These are phyloP conservation scores for Ramichloridium luteum DNA, from an alignment of 2,329 filamentous ascomycete species.

Conservation along the genomic window DNA sequence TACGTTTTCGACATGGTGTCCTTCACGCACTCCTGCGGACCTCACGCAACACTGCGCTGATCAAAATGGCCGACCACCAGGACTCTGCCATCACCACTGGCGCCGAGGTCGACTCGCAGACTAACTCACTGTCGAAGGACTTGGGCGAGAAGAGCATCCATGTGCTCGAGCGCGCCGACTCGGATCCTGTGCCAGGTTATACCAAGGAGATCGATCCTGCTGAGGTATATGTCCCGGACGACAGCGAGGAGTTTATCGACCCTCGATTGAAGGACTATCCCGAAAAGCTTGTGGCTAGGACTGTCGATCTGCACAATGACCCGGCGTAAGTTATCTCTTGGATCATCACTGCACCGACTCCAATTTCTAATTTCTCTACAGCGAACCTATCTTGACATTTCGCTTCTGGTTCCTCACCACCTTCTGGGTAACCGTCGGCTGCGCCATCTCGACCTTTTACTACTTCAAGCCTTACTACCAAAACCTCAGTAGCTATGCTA, in stretches of 20 bases:
- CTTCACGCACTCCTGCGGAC: too few relatives aligned
- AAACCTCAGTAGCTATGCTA: constrained; percentile 5
- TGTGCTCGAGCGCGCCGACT: too few relatives aligned
- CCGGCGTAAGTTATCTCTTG: constrained; percentile 6
- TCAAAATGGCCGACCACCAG: too few relatives aligned
- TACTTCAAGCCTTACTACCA: constrained; percentile 11
- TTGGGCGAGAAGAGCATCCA: too few relatives aligned
- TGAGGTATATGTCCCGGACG: constrained; percentile 5
- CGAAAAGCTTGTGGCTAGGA: constrained; percentile 6
- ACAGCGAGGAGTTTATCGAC: constrained; percentile 9
- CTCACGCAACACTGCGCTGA: too few relatives aligned
- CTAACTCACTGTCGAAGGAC: too few relatives aligned
- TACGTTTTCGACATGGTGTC: too few relatives aligned
- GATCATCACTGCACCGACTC: too few relatives aligned
- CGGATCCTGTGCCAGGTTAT: too few relatives aligned
- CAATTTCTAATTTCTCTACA: background rate
- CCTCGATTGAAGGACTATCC: constrained; percentile 8
- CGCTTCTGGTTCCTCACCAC: constrained; percentile 12
- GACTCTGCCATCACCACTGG: too few relatives aligned
- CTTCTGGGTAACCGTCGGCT: constrained; percentile 10
- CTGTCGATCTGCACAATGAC: constrained; percentile 8
- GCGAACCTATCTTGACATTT: constrained; percentile 11
- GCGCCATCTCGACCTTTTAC: constrained; percentile 9
- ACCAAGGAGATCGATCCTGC: too few relatives aligned
- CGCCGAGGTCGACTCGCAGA: too few relatives aligned